These are phyloP conservation scores for Sphaerostilbella broomeana DNA, from an alignment of 2,329 filamentous ascomycete species.

Conservation along the genomic window DNA sequence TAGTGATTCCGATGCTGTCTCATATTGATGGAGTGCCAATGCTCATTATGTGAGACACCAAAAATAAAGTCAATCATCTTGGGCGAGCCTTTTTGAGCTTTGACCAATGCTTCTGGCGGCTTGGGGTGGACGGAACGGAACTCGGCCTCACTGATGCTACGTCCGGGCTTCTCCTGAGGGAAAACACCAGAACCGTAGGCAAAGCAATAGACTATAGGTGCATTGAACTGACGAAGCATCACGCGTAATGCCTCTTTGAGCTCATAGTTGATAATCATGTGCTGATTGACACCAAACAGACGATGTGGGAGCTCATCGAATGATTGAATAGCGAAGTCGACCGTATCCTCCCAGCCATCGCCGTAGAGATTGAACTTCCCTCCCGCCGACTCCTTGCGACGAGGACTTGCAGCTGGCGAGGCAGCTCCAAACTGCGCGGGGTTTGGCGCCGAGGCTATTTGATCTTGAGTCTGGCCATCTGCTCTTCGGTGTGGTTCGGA, in stretches of 20 bases:
- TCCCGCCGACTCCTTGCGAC: slow-evolving; percentile 22
- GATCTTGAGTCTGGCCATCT: not conserved
- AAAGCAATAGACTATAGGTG: slow-evolving; percentile 92
- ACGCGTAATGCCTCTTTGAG: slow-evolving; percentile 86
- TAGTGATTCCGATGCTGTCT: slow-evolving; percentile 87
- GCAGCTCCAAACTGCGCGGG: no score
- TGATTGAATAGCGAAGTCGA: slow-evolving; percentile 36
- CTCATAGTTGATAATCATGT: slow-evolving; percentile 91
- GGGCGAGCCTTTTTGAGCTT: slow-evolving; percentile 77
- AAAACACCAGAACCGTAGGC: slow-evolving; percentile 98
- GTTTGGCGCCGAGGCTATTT: not conserved
- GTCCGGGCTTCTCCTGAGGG: slow-evolving; percentile 58
- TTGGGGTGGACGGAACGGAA: slow-evolving; percentile 69
- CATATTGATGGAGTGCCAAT: slow-evolving; percentile 94
- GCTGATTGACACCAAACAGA: slow-evolving; percentile 88
- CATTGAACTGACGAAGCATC: slow-evolving; percentile 84
- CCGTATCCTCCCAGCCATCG: slow-evolving; percentile 38
- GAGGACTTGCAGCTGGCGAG: slow-evolving; percentile 1
- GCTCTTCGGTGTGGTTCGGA: not conserved
- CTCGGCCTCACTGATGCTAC: slow-evolving; percentile 48
- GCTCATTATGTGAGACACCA: slow-evolving; percentile 86
- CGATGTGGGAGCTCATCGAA: slow-evolving; percentile 40
- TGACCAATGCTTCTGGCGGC: slow-evolving; percentile 70
- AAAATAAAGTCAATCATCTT: slow-evolving; percentile 99
- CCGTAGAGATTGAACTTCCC: slow-evolving; percentile 32